Base-by-base conservation (phyloP, 441 rosid species). In the Dalechampia spathulata region DNA sequence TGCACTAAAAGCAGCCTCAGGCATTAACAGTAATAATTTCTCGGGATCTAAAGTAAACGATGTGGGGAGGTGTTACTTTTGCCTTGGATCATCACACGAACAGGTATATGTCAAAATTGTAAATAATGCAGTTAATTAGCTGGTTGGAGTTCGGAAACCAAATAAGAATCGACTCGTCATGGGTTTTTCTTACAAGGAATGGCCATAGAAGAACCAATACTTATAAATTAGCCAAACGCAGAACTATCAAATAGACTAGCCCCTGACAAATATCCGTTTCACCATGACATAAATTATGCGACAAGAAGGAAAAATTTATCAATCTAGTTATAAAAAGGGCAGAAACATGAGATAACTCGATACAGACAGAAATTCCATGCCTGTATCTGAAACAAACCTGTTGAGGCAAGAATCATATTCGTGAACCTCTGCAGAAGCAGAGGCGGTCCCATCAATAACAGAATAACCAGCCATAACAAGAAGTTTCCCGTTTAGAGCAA, bases 381-480 rank as follows among this genome's bases (percentile, higher is more conserved):
- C 46, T 28, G 30, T 2, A 49, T 7, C 55, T 39, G 39, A 34
- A 64, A 69, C 78, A n/a, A 69, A 94, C 99, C 99, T 83, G 79
- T 90, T 90, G 62, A 90, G 91, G 79, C 90, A 85, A 65, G 87
- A 78, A 70, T 94, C 96, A 58, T 78, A 90, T 75, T 83, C 86
- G 58, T 87, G 87, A 66, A 77, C 94, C 55, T 87, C 94, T n/a
- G 87, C 69, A 7, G 88, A 85, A 39, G 85, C 86, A 62, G 74
- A 75, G 51, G 64, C 74, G 58, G 83, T 66, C 38, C 87, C 91
- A 7, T 72, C 77, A 62, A 55, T 58, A 55, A 64, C 66, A 4
- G 86, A 68, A 64, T 73, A 82, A 62, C 99, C 99, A 56, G 91
- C 99, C 46, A 93, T 72, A 36, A 93, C 87, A 69, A 90, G 83